Percentiles rank a stretch among this genome's conserved stretches.
Evolutionary conservation across 2,329 filamentous ascomycete species (phyloP).

Genomic region (Sphaerulina musiva): DNA sequence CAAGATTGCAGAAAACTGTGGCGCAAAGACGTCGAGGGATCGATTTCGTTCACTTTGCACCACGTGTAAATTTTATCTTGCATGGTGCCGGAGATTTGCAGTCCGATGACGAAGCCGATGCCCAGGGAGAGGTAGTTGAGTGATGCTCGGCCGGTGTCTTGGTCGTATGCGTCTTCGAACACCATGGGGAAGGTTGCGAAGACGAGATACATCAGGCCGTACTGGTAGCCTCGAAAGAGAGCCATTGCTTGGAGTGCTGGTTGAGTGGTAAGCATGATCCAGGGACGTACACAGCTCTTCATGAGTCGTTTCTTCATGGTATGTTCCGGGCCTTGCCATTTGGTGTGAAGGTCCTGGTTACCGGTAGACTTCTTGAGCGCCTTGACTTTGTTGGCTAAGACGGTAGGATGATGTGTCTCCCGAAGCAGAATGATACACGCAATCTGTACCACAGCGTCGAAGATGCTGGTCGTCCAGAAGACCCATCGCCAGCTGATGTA

Average conservation of each 20-base stretch:
- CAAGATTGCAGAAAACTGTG: constrained; percentile 13
- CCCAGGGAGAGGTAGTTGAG: constrained; percentile 26
- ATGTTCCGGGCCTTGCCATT: constrained; percentile 22
- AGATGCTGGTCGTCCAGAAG: constrained; percentile 77
- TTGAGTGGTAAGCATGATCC: constrained; percentile 26
- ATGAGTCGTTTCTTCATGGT: constrained; percentile 23
- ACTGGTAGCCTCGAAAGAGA: constrained; percentile 23
- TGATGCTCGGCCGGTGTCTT: constrained; percentile 20
- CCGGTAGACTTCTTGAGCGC: constrained; percentile 41
- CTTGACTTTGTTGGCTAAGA: constrained; percentile 52
- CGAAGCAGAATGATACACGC: constrained; percentile 60
- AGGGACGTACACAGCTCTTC: constrained; percentile 23
- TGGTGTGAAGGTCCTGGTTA: constrained; percentile 21
- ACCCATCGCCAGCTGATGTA: constrained; percentile 69
- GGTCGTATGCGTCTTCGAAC: constrained; percentile 23
- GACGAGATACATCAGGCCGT: constrained; percentile 27
- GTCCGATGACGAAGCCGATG: constrained; percentile 49
- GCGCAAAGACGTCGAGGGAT: constrained; percentile 13
- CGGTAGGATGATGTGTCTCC: constrained; percentile 59
- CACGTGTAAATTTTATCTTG: constrained; percentile 22
- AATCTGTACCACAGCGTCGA: constrained; percentile 61
- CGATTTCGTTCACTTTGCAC: constrained; percentile 20
- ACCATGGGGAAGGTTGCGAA: constrained; percentile 23
- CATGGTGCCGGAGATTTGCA: constrained; percentile 23
- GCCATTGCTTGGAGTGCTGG: constrained; percentile 24